Evolutionary conservation across 2,329 filamentous ascomycete genomes (phyloP).

Genomic region (Elsinoe ampelina): DNA sequence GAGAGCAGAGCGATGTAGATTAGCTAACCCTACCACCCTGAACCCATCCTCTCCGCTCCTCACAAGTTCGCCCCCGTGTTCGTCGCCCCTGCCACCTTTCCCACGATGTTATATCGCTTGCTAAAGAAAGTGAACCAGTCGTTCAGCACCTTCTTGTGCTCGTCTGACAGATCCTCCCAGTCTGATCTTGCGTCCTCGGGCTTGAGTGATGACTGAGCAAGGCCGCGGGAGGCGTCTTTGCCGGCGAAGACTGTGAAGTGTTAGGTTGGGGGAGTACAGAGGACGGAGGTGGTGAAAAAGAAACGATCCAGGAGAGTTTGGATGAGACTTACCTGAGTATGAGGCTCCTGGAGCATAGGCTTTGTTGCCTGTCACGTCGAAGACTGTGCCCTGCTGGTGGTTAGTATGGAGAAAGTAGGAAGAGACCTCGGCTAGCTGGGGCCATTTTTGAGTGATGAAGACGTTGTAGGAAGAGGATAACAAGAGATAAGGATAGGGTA

Average conservation of each 20-base stretch:
- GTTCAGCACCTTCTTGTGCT: conserved; percentile 73
- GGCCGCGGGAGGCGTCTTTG: conserved; percentile 87
- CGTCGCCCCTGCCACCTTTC: conserved; percentile 34
- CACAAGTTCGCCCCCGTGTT: conserved; percentile 18
- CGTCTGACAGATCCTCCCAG: conserved; percentile 73
- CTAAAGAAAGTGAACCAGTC: conserved; percentile 97
- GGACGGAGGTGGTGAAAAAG: background rate
- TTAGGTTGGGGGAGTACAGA: background rate
- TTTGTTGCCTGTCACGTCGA: conserved; percentile 85
- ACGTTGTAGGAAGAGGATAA: background rate
- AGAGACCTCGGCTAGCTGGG: no score
- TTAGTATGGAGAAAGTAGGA: background rate
- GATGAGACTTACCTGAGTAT: conserved; percentile 62
- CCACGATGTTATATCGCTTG: conserved; percentile 90
- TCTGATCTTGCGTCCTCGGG: conserved; percentile 71
- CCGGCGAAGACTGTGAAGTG: conserved; percentile 73
- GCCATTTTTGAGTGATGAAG: background rate
- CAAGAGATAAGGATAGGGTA: background rate
- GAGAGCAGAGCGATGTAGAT: no score
- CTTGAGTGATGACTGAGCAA: conserved; percentile 80
- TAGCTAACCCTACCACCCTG: no score
- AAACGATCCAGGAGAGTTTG: background rate
- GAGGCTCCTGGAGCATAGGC: conserved; percentile 73
- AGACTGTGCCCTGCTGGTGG: conserved; percentile 65
- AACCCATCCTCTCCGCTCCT: background rate